phyloP scores from a whole-genome alignment of 495 filamentous ascomycete genomes.

The Aspergillus ellipticus region DNA sequence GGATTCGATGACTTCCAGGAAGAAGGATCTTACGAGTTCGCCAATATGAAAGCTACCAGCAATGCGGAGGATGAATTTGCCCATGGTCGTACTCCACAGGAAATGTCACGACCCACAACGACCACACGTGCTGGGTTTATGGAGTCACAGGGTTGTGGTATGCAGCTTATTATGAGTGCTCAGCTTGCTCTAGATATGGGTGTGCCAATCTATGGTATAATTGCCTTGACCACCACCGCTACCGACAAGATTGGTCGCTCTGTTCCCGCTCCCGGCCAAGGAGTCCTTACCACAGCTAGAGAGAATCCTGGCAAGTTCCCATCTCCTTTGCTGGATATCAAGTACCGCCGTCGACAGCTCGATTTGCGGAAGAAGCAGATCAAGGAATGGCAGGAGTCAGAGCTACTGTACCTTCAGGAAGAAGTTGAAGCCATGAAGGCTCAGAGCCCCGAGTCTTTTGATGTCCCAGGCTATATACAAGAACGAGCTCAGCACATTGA shows the following conservation, averaged over 20 bases:
- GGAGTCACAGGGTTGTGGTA: constrained; percentile 98
- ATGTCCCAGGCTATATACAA: constrained; percentile 79
- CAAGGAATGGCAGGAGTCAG: constrained; percentile 91
- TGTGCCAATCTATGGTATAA: constrained; percentile 92
- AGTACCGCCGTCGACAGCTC: constrained; percentile 92
- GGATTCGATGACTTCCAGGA: constrained; percentile 99
- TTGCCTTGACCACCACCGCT: constrained; percentile 93
- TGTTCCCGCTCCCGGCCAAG: constrained; percentile 92
- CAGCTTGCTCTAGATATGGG: constrained; percentile 97
- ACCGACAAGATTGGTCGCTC: constrained; percentile 99
- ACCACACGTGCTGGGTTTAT: constrained; percentile 98
- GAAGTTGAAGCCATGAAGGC: constrained; percentile 89
- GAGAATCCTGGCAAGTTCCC: constrained; percentile 89
- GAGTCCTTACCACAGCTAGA: constrained; percentile 94
- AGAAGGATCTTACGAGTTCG: constrained; percentile 98
- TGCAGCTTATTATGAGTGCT: constrained; percentile 98
- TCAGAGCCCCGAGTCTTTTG: constrained; percentile 60
- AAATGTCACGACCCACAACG: constrained; percentile 97
- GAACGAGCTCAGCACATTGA: constrained; percentile 84
- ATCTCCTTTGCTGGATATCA: constrained; percentile 91
- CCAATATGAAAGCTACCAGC: constrained; percentile 99
- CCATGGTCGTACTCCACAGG: constrained; percentile 88
- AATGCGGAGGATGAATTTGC: constrained; percentile 95
- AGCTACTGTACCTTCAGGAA: constrained; percentile 87
- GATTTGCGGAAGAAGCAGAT: constrained; percentile 88